Base-by-base conservation (phyloP, 2,329 filamentous ascomycete species). In the Penicillium polonicum region DNA sequence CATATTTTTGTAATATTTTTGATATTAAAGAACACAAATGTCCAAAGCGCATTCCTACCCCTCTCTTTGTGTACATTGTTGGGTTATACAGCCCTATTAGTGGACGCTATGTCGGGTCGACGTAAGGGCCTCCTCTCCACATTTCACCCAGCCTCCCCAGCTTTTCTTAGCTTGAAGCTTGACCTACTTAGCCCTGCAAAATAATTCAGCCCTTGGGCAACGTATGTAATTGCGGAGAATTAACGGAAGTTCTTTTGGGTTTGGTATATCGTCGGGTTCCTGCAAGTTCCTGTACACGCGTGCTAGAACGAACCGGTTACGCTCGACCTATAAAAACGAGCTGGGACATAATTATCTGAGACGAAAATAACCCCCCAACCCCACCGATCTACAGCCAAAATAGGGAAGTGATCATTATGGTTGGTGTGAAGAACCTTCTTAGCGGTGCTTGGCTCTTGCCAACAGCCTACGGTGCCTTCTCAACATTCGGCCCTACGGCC, bases 401-500 rank as follows among this genome's bases (percentile, higher is more conserved):
- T 25, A 23, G 15, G 23, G 35, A 36, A 50, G 51, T 41, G 39
- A 31, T 57, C 57, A 58, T 46, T 42, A 73, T 73, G 70, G 60
- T 67, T 59, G 53, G 61, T 48, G 52, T 68, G 31, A 53, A 46
- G 29, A 58, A 55, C 49, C 50, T 72, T 31, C 43, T 71, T 25
- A 61, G 52, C 45, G 54, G 62, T 19, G 57, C 62, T 31, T 68
- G 66, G 61, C 68, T 74, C 38, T 50, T 71, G 23, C 65, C 67
- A 33, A 38, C 59, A 31, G 66, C 63, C 45, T 68, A 66, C 50
- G 67, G 63, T 13, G 65, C 66, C 19, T 66, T 57, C 38, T 62
- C 61, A 27, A 59, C 59, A 39, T 39, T 57, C 19, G 42, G 54
- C 4, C 19, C 57, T 27, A 63, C n/a, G 7, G 29, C 51, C 52